Percentiles rank a stretch among this genome's conserved stretches.
Conservation (phyloP, 2,329 filamentous ascomycete species). For the Seiridium cupressi region DNA sequence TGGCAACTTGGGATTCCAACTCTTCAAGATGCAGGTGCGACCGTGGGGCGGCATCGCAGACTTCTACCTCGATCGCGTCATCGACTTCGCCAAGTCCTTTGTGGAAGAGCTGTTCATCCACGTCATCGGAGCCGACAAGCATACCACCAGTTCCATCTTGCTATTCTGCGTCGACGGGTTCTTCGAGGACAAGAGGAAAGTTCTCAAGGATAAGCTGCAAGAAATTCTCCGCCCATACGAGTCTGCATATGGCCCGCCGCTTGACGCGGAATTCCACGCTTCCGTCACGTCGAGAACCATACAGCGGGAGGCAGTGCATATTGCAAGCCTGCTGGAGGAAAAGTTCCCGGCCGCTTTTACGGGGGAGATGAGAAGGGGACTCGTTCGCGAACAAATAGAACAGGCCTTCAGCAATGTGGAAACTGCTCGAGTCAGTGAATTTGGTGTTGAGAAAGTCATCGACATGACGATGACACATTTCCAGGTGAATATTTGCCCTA, state of each 20-base stretch:
- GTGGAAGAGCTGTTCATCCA: constrained; percentile 11
- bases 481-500: constrained; percentile 17
- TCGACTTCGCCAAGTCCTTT: constrained; percentile 9
- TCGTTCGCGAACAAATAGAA: not conserved
- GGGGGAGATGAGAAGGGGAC: not conserved
- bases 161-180: not conserved
- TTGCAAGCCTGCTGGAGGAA: constrained; percentile 8
- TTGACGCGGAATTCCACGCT: constrained; percentile 10
- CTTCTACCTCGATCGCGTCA: constrained; percentile 7
- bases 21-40: constrained; percentile 9
- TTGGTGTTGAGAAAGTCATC: constrained; percentile 10
- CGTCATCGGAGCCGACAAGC: constrained; percentile 5
- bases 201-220: constrained; percentile 6
- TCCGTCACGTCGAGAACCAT: not conserved
- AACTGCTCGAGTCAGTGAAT: constrained; percentile 2
- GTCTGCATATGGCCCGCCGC: constrained; percentile 4
- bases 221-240: constrained; percentile 10
- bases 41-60: constrained; percentile 10
- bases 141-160: constrained; percentile 2
- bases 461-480: constrained; percentile 12
- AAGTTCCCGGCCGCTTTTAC: constrained; percentile 8
- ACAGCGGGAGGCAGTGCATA: constrained; percentile 4
- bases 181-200: not conserved
- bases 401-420: not conserved
- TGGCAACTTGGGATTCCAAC: constrained; percentile 4